Evolutionary conservation across 192 early-diverging fungal genomes (phyloP).

Genomic region (Rhizoclosmatium globosum): DNA sequence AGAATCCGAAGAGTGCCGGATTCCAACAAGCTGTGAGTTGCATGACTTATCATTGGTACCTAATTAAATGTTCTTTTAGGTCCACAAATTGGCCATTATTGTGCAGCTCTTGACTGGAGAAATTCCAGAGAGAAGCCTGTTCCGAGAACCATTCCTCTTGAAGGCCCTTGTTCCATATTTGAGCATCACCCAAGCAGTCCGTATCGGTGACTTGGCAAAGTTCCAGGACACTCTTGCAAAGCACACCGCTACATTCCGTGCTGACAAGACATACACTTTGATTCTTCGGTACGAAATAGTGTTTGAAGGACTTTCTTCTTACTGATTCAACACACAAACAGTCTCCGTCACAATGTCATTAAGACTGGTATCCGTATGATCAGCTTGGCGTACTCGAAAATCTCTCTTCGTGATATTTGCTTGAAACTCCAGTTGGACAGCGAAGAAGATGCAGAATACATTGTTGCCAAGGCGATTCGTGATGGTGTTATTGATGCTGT

Average conservation of each 20-base stretch:
- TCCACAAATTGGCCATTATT: conserved; percentile 94
- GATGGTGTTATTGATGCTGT: conserved; percentile 99
- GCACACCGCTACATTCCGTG: conserved; percentile 78
- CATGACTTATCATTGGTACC: neutral
- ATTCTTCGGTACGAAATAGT: conserved; percentile 73
- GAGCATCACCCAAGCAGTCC: conserved; percentile 95
- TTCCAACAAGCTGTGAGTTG: conserved; percentile 88
- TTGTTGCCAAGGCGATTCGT: conserved; percentile 97
- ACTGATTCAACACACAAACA: conserved; percentile 13
- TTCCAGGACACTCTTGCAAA: conserved; percentile 89
- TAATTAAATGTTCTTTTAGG: conserved; percentile 52
- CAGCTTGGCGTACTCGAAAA: conserved; percentile 93
- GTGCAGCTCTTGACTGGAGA: conserved; percentile 99
- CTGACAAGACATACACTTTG: conserved; percentile 90
- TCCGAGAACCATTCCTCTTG: conserved; percentile 84
- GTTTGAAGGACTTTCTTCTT: conserved; percentile 13
- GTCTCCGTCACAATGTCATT: conserved; percentile 98
- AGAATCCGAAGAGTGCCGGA: conserved; percentile 81
- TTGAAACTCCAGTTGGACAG: conserved; percentile 96
- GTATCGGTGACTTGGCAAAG: conserved; percentile 91
- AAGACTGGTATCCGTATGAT: conserved; percentile 99
- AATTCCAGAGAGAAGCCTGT: conserved; percentile 94
- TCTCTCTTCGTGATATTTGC: conserved; percentile 95
- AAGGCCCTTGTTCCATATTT: conserved; percentile 93
- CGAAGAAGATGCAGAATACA: conserved; percentile 99